Evolutionary conservation across 2,329 filamentous ascomycete genomes (phyloP), one percentile per base, ranked within the genome.

Genomic region (Verticillium alfalfae): DNA sequence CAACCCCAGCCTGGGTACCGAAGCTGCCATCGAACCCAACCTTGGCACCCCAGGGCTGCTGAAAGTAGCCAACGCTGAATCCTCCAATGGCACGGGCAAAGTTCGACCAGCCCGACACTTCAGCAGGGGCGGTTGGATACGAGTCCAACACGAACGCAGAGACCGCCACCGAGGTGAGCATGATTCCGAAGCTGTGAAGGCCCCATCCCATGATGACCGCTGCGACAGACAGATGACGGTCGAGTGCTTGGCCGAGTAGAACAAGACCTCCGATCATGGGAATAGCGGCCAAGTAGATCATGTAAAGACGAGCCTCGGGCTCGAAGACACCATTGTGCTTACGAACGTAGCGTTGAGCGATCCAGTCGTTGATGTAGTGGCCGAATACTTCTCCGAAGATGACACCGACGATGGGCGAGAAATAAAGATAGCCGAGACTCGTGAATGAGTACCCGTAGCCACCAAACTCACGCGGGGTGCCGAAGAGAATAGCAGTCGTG

Each of bases 351-450:
- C 73, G 69, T 12, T 68, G 72, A 6, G 80, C 79, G 9, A 84
- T 68, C 3, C 73, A 63, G 65, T 87, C 84, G 69, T 87, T 82
- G 6, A 86, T 72, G 77, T 78, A 85, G 70, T 86, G 84, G 6
- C 84, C 84, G 4, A 74, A 69, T 0, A 80, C 61, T 71, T 85
- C 82, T 34, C 84, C 85, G 0, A 87, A 70, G 15, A 84, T 68
- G 3, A 81, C 78, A 3, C 78, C 84, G 1, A 85, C 77, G 34
- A 87, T 76, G 2, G 82, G 82, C 0, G 83, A 81, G 68, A 87
- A 86, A 71, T 87, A 86, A 67, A 87, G 84, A 70, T 70, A 79
- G 66, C 81, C 84, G 57, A 85, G 80, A 59, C 80, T 75, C 56
- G 76, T 76, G 0, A 78, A 75, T 0, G 76, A 79, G 67, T 85